These are phyloP conservation scores for Pyrenochaeta sp. DNA, from an alignment of 2,329 filamentous ascomycete species.

Conservation along the genomic window DNA sequence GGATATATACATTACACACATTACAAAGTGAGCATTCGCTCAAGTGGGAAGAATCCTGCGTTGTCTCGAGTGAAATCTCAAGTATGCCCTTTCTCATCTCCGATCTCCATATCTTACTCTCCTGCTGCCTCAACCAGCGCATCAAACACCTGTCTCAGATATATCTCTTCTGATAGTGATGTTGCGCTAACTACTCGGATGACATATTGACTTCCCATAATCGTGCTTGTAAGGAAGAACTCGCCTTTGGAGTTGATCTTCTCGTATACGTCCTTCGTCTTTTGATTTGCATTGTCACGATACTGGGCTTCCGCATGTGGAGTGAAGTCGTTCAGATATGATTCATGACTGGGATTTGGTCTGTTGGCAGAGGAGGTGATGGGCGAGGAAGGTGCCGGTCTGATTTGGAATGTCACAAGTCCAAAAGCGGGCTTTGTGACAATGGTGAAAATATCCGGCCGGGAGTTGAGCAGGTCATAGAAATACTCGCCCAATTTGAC, in stretches of 20 bases:
- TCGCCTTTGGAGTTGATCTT: conserved; percentile 75
- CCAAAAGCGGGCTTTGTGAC: conserved; percentile 79
- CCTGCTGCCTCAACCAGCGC: conserved; percentile 73
- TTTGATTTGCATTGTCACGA: conserved; percentile 67
- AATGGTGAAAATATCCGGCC: conserved; percentile 77
- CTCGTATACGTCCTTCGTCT: conserved; percentile 81
- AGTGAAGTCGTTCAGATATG: conserved; percentile 44
- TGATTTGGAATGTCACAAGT: conserved; percentile 78
- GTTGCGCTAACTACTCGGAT: conserved; percentile 84
- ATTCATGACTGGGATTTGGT: conserved; percentile 40
- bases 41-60: too few species aligned
- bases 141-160: conserved; percentile 77
- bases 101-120: conserved; percentile 39
- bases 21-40: too few species aligned
- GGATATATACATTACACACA: too few species aligned
- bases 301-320: conserved; percentile 48
- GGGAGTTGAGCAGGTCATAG: conserved; percentile 63
- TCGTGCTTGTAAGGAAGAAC: conserved; percentile 82
- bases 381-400: conserved; percentile 19
- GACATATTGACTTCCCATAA: conserved; percentile 76
- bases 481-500: conserved; percentile 77
- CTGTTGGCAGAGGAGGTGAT: conserved; percentile 22
- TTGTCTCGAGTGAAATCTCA: too few species aligned
- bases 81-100: background rate
- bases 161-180: conserved; percentile 73